A percentile compares a stretch with the other conserved stretches of the same genome.
phyloP scores from a whole-genome alignment of 139 green algal species.

The Chlamydomonas incerta region DNA sequence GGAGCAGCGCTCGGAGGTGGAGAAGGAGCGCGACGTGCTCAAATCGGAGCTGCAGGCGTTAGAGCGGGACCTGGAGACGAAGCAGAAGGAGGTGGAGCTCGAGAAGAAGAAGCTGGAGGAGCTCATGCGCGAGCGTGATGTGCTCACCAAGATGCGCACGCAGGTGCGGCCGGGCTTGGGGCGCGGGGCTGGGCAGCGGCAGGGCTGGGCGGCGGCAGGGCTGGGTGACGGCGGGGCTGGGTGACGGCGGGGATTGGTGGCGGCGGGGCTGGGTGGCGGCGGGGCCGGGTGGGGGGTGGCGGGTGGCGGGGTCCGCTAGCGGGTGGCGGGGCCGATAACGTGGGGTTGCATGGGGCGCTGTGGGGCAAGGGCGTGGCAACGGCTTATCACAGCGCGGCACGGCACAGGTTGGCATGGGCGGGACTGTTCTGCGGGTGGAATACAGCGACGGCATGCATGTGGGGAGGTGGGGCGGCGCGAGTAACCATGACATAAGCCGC shows the following conservation, averaged over 20 bases:
- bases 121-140: constrained; percentile 85
- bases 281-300: no score
- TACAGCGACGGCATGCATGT: no score
- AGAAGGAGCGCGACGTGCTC: constrained; percentile 71
- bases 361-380: no score
- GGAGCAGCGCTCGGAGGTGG: constrained; percentile 57
- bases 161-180: constrained; percentile 49
- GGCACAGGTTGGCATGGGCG: no score
- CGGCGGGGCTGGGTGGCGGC: not conserved
- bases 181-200: not conserved
- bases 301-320: no score
- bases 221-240: not conserved
- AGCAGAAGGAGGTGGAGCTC: constrained; percentile 61
- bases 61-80: constrained; percentile 65
- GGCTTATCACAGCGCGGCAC: no score
- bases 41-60: constrained; percentile 35
- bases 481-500: no score
- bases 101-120: constrained; percentile 87
- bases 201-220: no score
- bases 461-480: no score
- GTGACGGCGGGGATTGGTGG: not conserved
- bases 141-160: constrained; percentile 89
- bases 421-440: no score
- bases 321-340: not conserved
- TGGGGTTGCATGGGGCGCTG: not conserved